Base-by-base conservation (phyloP, 192 early-diverging fungal genomes). In the Coemansia asiatica region DNA sequence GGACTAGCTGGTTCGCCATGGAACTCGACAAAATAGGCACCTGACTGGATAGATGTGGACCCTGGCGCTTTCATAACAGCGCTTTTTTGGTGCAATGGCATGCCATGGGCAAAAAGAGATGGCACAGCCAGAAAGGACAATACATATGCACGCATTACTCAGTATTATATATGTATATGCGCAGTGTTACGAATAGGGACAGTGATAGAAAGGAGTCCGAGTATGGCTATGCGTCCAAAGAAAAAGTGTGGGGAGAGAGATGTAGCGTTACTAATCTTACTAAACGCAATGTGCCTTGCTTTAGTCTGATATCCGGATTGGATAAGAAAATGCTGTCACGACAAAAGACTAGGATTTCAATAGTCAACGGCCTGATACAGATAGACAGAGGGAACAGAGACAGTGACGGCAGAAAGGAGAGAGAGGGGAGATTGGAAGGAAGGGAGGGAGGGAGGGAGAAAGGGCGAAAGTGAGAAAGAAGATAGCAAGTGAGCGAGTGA, bases 1-100 rank as follows among this genome's bases (percentile, higher is more conserved):
- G 64, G 47, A 1, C 70, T 73, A 2, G 74, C 69, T 1, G 78
- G 78, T 56, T 81, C 74, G 68, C 79, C 67, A 51, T 67, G 44
- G 35, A 76, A 75, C 59, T 82, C 79, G 53, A 82, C 40, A 61
- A 82, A 73, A 51, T 72, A 75, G 22, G 74, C 62, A 6, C 79
- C 73, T 6, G 60, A 63, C 62, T 76, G 65, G 66, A 75, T 72
- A 12, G 49, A 61, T 3, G 63, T 46, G 15, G 47, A 44, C 10
- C 60, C 71, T 1, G 40, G 38, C 2, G 33, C 56, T 12, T 22
- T 70, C 23, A 38, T 26, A 21, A 66, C 64, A 48, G 36, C 27
- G 26, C 13, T 57, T 27, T 31, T 57, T 27, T 40, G 25, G 18
- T 63, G 65, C 26, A 68, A 22, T 12, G 72, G 67, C 26, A 73